Evolutionary conservation across 768 basidiomycete species (phyloP).

Genomic region (Sistotremastrum niveocremeum): DNA sequence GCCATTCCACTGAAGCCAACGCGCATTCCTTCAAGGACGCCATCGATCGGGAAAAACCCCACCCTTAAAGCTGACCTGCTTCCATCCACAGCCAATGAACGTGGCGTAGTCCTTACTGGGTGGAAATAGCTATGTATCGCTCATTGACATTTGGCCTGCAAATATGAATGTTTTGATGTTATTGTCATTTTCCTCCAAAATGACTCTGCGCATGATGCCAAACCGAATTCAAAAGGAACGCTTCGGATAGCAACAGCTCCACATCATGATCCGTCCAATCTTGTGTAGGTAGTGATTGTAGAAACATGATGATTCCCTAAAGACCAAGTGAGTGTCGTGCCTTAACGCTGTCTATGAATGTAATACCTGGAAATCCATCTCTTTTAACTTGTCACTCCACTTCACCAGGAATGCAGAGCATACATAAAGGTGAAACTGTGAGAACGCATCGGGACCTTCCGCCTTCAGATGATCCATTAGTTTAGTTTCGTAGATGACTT

Average conservation of each 20-base stretch:
- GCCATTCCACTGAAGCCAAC: constrained; percentile 44
- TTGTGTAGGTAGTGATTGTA: constrained; percentile 85
- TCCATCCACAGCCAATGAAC: background rate
- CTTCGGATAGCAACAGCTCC: constrained; percentile 88
- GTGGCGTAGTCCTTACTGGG: background rate
- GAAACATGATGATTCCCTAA: constrained; percentile 98
- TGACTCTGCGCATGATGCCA: constrained; percentile 92
- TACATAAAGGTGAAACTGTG: constrained; percentile 96
- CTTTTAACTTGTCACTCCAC: constrained; percentile 85
- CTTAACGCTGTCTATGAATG: background rate
- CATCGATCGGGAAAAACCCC: constrained; percentile 46
- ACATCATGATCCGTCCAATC: constrained; percentile 94
- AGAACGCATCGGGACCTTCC: constrained; percentile 95
- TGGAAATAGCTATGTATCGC: too few species aligned
- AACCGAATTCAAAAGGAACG: constrained; percentile 85
- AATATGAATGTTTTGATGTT: background rate
- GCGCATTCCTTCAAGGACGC: constrained; percentile 44
- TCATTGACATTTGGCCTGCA: background rate
- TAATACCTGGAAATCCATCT: constrained; percentile 95
- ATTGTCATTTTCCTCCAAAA: constrained; percentile 41
- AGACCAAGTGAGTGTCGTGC: background rate
- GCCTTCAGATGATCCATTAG: constrained; percentile 38
- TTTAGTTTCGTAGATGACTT: background rate
- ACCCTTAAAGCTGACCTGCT: constrained; percentile 28
- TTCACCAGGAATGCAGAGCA: constrained; percentile 94